Evolutionary conservation across 768 basidiomycete genomes (phyloP).

Genomic region (Scleroderma citrinum): DNA sequence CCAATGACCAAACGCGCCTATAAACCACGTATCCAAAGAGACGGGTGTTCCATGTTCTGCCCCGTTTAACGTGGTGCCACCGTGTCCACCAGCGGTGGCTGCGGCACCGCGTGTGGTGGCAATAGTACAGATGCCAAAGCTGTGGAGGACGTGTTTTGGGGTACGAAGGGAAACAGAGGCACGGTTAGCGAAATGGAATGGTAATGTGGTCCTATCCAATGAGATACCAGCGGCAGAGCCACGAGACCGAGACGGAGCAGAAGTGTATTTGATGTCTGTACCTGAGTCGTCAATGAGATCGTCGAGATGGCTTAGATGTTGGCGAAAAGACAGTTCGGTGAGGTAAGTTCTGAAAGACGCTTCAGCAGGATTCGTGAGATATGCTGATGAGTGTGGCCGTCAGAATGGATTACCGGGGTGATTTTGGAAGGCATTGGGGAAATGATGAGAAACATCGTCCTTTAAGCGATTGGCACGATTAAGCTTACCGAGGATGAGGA

Average conservation of each 20-base stretch:
- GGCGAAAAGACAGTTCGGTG: conserved; percentile 96
- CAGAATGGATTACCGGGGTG: conserved; percentile 2
- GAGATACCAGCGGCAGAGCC: conserved; percentile 14
- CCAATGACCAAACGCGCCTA: conserved; percentile 90
- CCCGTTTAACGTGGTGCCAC: conserved; percentile 31
- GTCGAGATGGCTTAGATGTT: conserved; percentile 84
- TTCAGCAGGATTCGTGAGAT: conserved; percentile 92
- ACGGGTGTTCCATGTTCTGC: conserved; percentile 40
- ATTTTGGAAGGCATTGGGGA: conserved; percentile 1
- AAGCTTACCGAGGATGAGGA: conserved; percentile 65
- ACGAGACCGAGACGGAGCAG: conserved; percentile 21
- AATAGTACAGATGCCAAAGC: conserved; percentile 82
- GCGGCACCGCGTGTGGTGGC: conserved; percentile 41
- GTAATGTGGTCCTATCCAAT: conserved; percentile 25
- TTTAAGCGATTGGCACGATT: conserved; percentile 3
- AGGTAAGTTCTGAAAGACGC: conserved; percentile 91
- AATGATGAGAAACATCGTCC: background rate
- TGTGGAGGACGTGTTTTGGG: conserved; percentile 82
- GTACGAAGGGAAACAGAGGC: conserved; percentile 91
- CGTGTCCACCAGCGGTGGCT: conserved; percentile 50
- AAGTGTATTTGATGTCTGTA: conserved; percentile 27
- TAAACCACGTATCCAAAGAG: conserved; percentile 78
- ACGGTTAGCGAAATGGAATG: conserved; percentile 85
- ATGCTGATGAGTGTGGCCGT: conserved; percentile 47
- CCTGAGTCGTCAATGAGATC: conserved; percentile 50